These are phyloP conservation scores for Nothophaeocryptopus gaeumannii DNA, from an alignment of 2,329 filamentous ascomycete species.

Conservation along the genomic window DNA sequence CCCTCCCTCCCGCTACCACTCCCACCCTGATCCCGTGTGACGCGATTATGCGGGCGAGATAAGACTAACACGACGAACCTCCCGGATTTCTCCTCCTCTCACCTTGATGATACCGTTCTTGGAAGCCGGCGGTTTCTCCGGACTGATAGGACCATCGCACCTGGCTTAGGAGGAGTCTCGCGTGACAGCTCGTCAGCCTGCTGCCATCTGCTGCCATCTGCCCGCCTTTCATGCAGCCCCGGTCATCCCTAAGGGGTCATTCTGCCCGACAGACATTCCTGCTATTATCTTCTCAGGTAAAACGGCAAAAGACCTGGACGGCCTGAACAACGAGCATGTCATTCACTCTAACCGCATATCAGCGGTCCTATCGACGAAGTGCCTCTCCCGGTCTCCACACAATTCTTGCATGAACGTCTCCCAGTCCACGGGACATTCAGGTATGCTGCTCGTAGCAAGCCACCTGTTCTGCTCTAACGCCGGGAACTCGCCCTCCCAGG, in stretches of 20 bases:
- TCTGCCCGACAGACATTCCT: too few relatives aligned
- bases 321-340: too few relatives aligned
- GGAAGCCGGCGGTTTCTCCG: background rate
- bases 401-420: background rate
- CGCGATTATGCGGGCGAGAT: background rate
- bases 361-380: background rate
- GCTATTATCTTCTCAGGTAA: too few relatives aligned
- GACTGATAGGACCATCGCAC: conserved; percentile 1
- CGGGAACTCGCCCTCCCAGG: conserved; percentile 21
- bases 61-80: too few relatives aligned
- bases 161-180: background rate
- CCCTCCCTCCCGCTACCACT: background rate
- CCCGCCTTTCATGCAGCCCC: too few relatives aligned
- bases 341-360: background rate
- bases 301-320: too few relatives aligned
- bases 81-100: background rate
- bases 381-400: background rate
- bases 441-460: conserved; percentile 7
- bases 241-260: too few relatives aligned
- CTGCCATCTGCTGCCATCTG: background rate
- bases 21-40: background rate
- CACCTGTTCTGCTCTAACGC: conserved; percentile 2
- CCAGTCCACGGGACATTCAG: conserved; percentile 7
- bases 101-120: conserved; percentile 13
- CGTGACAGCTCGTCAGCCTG: conserved; percentile 3